Base-by-base conservation (phyloP, 73 alveolate species). In the Paramecium pentaurelia region DNA sequence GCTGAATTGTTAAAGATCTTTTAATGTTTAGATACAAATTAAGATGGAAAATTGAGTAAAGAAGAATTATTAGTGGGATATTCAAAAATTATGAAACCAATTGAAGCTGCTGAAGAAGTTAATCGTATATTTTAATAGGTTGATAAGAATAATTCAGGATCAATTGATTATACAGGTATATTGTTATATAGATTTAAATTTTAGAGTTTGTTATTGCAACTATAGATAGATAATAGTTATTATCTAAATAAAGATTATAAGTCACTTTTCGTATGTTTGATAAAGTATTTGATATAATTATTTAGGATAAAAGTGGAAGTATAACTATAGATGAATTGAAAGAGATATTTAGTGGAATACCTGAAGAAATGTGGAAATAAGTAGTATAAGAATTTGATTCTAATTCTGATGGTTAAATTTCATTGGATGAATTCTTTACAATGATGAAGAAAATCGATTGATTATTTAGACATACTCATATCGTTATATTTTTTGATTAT, bases 341-440 rank as follows among this genome's bases (percentile, higher is more conserved):
- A 58, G 77, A 93, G 12, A 91, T 93, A 12, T 84, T 95, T 22
- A 94, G 97, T 59, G 92, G 84, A 12, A 68, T 92, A 25, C 95
- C 93, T 75, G 97, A 96, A 73, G 86, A 91, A 3, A 70, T 96
- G 51, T 95, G 98, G 96, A 95, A 93, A 83, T 70, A 96, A 77
- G 88, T 96, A 18, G 64, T 95, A 18, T 83, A 95, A 14, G 98
- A 95, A 86, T 97, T 94, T 28, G 98, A 95, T 93, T 87, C 93
- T 11, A 95, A 95, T 93, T 96, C 96, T 14, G 97, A 95, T 92
- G 98, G 98, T 9, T n/a, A 87, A 45, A 77, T 87, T 18, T 83
- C 94, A 22, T 80, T 90, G 30, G 92, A 91, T 34, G 97, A 95
- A 71, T 95, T 95, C 80, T 40, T 84, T 16, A 30, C 44, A 14